Percentiles rank a stretch among this genome's conserved stretches.
Conservation (phyloP, 129 eudicot species). For the Chrysanthemum seticuspe region DNA sequence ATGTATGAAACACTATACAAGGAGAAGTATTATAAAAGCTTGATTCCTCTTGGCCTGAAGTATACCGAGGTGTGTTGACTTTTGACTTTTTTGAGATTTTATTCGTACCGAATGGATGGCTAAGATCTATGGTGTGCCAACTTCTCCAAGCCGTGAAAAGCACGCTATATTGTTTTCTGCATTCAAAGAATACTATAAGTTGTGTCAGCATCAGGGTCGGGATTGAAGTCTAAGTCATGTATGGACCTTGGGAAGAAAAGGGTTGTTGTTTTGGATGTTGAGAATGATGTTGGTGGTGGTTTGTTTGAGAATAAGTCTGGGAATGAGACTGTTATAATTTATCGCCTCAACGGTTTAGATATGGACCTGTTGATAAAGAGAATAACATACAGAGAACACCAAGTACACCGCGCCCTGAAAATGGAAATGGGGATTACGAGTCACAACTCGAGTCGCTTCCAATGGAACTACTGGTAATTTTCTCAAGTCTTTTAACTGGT, state of each 20-base stretch:
- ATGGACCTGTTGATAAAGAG: background rate
- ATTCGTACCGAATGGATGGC: background rate
- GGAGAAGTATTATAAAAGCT: slow-evolving; percentile 68
- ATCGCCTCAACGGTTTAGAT: background rate
- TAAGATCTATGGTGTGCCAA: slow-evolving; percentile 40
- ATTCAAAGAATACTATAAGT: slow-evolving; percentile 77
- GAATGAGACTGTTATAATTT: no score
- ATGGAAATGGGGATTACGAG: background rate
- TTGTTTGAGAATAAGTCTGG: no score
- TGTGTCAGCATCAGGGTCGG: background rate
- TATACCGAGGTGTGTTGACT: slow-evolving; percentile 60
- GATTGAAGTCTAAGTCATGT: background rate
- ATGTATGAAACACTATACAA: slow-evolving; percentile 54
- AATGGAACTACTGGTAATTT: background rate
- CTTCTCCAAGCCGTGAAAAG: slow-evolving; percentile 56
- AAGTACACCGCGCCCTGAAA: no score
- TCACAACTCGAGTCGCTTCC: background rate
- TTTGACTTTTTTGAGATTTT: background rate
- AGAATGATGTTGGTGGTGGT: background rate
- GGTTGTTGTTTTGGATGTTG: background rate
- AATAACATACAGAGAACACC: no score
- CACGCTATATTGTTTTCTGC: slow-evolving; percentile 64
- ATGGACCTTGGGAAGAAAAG: background rate
- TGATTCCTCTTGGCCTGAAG: slow-evolving; percentile 76
- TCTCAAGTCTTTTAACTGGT: no score